Evolutionary conservation across 805 yeast species (phyloP), one percentile per base, ranked within the genome.

Genomic region (Candida mattraensis): DNA sequence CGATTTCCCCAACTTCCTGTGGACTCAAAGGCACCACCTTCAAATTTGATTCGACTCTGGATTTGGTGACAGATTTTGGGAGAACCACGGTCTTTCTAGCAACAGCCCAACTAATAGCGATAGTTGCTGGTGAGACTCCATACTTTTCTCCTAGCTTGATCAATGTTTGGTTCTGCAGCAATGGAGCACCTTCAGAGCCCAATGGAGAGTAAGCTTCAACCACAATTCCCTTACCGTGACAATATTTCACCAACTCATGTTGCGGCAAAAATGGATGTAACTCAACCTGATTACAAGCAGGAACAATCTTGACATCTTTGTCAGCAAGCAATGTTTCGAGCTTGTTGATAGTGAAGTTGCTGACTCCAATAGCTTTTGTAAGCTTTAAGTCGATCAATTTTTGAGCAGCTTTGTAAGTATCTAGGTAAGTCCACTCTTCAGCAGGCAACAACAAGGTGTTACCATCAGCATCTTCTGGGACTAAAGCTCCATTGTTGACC

Each of bases 131-230:
- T 4, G 66, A 45, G 24, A 63, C 69, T 9, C 52, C 50, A 44
- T 67, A 57, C 42, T 69, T 73, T 29, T 69, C 54, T 11, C 80
- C 79, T 36, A 80, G 51, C 8, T 61, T 61, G 2, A 51, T 40
- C 19, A 81, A 51, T 5, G 64, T 58, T 20, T 62, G 64, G 44
- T 78, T 69, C 21, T 61, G 56, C 43, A 78, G 60, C 7, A 77
- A 42, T 7, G 83, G 81, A 14, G 82, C 73, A 41, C 71, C 72
- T 5, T 66, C 63, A 15, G 83, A 72, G 10, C 88, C 91, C 48
- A 86, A 66, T 18, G 95, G 94, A 21, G 87, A 80, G 64, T 84
- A 87, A 8, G 93, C 94, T 58, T 83, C 84, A 30, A 82, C 61
- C 19, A 67, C 59, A 45, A 82, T 80, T 44, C 67, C 73, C 45